These are phyloP conservation scores for Botrytis medusae DNA, from an alignment of 2,329 filamentous ascomycete genomes.

Conservation along the genomic window DNA sequence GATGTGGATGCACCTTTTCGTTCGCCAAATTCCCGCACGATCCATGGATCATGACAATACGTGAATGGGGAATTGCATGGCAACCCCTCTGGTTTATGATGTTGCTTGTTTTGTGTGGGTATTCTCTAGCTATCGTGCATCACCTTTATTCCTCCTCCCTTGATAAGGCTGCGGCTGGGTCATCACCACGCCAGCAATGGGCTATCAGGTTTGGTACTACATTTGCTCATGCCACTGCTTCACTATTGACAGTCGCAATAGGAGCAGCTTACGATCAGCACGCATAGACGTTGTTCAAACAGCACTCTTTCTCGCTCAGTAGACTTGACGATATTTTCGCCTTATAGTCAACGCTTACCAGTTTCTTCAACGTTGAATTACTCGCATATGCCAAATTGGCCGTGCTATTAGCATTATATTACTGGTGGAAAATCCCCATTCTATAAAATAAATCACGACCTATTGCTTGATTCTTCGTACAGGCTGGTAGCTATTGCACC, in stretches of 20 bases:
- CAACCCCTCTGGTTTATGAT: not conserved
- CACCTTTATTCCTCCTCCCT: slow-evolving; percentile 25
- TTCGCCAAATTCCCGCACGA: not conserved
- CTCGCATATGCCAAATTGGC: slow-evolving; percentile 5
- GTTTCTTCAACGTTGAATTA: slow-evolving; percentile 21
- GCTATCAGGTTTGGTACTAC: slow-evolving; percentile 24
- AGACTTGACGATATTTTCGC: slow-evolving; percentile 25
- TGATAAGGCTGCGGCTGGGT: slow-evolving; percentile 7
- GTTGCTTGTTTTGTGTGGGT: not conserved
- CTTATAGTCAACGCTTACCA: slow-evolving; percentile 19
- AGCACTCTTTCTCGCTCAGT: slow-evolving; percentile 18
- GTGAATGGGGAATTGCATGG: not conserved
- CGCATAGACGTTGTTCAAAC: slow-evolving; percentile 25
- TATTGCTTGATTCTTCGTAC: not conserved
- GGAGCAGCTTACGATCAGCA: slow-evolving; percentile 24
- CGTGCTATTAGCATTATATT: no score
- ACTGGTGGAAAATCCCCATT: not conserved
- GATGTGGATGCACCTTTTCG: not conserved
- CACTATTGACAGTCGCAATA: slow-evolving; percentile 19
- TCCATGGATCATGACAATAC: not conserved
- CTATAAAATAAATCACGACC: not conserved
- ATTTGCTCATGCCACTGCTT: slow-evolving; percentile 23
- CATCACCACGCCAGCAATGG: slow-evolving; percentile 19
- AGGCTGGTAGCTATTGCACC: slow-evolving; percentile 14
- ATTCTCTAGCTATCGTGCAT: slow-evolving; percentile 14